phyloP scores from a whole-genome alignment of 78 protist species.

The Isochrysis galbana region DNA sequence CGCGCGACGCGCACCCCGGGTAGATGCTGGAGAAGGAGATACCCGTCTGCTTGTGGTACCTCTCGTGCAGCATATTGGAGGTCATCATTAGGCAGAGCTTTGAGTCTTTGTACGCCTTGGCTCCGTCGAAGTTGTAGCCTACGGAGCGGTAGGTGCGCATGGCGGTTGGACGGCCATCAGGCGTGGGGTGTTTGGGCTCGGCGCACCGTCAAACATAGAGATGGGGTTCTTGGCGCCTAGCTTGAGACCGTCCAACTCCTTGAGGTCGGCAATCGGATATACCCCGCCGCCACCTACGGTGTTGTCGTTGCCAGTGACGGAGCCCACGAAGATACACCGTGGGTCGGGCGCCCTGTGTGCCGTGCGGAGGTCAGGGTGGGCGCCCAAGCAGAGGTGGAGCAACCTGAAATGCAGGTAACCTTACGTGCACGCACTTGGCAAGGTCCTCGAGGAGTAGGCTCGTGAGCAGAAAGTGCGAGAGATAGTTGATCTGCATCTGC shows the following conservation, averaged over 20 bases:
- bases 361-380: no score
- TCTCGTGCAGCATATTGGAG: slow-evolving; percentile 31
- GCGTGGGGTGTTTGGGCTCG: neutral
- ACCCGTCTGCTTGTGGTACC: slow-evolving; percentile 37
- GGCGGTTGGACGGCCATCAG: neutral
- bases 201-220: slow-evolving; percentile 51
- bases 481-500: slow-evolving; percentile 49
- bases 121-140: slow-evolving; percentile 37
- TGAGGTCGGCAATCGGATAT: slow-evolving; percentile 47
- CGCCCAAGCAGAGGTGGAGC: no score
- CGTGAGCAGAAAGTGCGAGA: slow-evolving; percentile 39
- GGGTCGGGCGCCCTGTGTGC: slow-evolving; percentile 4
- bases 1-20: slow-evolving; percentile 59
- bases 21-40: slow-evolving; percentile 37
- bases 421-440: neutral
- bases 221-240: slow-evolving; percentile 41
- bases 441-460: neutral
- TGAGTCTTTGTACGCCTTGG: slow-evolving; percentile 53
- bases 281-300: slow-evolving; percentile 53
- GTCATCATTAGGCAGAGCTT: slow-evolving; percentile 41
- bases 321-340: slow-evolving; percentile 34
- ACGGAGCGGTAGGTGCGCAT: no score
- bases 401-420: no score
- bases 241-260: slow-evolving; percentile 44
- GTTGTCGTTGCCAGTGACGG: slow-evolving; percentile 49